These are phyloP conservation scores for Hypoxylon sp. DNA, from an alignment of 2,329 filamentous ascomycete species.

Conservation along the genomic window DNA sequence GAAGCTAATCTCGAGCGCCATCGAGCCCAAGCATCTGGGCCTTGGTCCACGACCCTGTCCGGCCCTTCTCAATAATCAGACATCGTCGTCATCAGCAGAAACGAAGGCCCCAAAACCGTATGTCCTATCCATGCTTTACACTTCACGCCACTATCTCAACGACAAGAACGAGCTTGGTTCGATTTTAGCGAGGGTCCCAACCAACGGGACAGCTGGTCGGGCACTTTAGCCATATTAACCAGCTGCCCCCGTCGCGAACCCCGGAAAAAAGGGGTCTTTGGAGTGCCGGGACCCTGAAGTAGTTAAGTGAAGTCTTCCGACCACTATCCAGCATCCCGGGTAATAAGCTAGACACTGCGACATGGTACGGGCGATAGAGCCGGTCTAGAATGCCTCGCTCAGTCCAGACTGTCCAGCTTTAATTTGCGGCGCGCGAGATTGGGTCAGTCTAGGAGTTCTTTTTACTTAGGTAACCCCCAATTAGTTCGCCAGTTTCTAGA, in stretches of 20 bases:
- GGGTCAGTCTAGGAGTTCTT: constrained; percentile 23
- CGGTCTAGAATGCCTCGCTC: constrained; percentile 48
- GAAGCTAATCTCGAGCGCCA: constrained; percentile 38
- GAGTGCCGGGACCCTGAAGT: constrained; percentile 36
- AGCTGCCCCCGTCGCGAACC: constrained; percentile 34
- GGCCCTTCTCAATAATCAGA: constrained; percentile 31
- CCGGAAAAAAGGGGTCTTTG: constrained; percentile 37
- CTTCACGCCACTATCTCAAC: constrained; percentile 30
- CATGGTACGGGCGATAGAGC: constrained; percentile 25
- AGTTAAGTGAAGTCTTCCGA: constrained; percentile 43
- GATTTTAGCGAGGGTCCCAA: background rate
- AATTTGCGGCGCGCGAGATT: constrained; percentile 43
- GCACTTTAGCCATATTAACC: constrained; percentile 48
- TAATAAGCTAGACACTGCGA: constrained; percentile 43
- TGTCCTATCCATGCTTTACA: constrained; percentile 1
- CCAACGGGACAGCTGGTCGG: constrained; percentile 14
- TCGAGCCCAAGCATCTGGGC: constrained; percentile 31
- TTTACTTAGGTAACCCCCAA: constrained; percentile 4
- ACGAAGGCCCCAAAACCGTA: background rate
- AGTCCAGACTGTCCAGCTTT: constrained; percentile 50
- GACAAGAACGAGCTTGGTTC: constrained; percentile 1
- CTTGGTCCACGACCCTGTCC: constrained; percentile 27
- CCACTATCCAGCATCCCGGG: constrained; percentile 42
- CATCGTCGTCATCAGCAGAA: constrained; percentile 20
- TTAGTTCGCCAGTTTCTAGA: constrained; percentile 1